A percentile compares a stretch with the other conserved stretches of the same genome.
phyloP scores from a whole-genome alignment of 768 basidiomycete species.

The Lactifluus volemus region DNA sequence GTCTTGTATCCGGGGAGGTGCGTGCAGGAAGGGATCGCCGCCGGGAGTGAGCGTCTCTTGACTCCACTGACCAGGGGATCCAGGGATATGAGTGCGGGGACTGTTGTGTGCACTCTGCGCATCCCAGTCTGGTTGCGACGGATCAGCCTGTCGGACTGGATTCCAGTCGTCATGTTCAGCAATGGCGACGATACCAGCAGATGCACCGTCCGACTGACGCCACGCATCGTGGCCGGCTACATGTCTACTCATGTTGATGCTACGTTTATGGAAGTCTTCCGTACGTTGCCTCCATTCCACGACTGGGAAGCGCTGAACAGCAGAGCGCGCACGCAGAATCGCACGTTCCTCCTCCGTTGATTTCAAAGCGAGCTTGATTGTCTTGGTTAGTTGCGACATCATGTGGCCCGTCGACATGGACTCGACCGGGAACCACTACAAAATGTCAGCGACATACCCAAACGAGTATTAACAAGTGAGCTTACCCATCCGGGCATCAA shows the following conservation, averaged over 20 bases:
- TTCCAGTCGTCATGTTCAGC: slow-evolving; percentile 74
- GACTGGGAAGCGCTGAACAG: slow-evolving; percentile 93
- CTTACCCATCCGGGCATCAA: slow-evolving; percentile 97
- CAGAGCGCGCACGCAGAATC: slow-evolving; percentile 86
- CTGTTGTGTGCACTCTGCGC: slow-evolving; percentile 44
- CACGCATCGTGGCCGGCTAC: slow-evolving; percentile 68
- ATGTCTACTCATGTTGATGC: slow-evolving; percentile 61
- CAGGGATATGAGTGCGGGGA: slow-evolving; percentile 32
- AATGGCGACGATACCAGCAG: slow-evolving; percentile 36
- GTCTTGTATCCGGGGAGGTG: slow-evolving; percentile 27
- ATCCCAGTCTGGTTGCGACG: slow-evolving; percentile 74
- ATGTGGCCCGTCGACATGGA: slow-evolving; percentile 89
- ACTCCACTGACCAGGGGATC: slow-evolving; percentile 58
- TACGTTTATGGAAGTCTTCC: slow-evolving; percentile 90
- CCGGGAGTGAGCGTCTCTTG: slow-evolving; percentile 45
- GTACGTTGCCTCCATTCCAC: slow-evolving; percentile 95
- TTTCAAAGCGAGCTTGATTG: slow-evolving; percentile 88
- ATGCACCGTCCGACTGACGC: slow-evolving; percentile 62
- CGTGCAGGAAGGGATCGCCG: slow-evolving; percentile 34
- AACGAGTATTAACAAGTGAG: slow-evolving; percentile 15
- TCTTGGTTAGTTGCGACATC: slow-evolving; percentile 90
- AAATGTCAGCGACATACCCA: not conserved
- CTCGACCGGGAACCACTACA: slow-evolving; percentile 94
- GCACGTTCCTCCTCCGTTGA: slow-evolving; percentile 88
- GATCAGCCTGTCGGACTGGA: slow-evolving; percentile 54